Conservation (phyloP, 345 rosid genomes). For the Corymbia maculata region DNA sequence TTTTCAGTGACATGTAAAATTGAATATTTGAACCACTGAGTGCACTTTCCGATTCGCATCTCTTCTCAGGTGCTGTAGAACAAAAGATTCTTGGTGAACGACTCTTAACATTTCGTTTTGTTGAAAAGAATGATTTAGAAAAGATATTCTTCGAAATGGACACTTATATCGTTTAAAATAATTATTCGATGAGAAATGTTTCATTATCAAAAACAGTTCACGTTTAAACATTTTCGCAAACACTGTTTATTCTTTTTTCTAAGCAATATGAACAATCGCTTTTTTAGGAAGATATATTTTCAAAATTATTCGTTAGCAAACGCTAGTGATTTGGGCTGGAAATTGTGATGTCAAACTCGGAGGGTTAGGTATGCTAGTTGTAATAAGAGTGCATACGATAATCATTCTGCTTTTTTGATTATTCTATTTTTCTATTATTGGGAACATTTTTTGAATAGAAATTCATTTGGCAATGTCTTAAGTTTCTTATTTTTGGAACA, state of each 20-base stretch:
- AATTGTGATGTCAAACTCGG: background rate
- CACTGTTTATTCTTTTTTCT: rapidly evolving
- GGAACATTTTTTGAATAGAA: too few species aligned
- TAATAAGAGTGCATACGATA: too few species aligned
- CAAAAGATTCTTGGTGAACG: background rate
- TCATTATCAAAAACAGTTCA: rapidly evolving
- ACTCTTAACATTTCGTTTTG: background rate
- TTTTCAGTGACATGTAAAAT: rapidly evolving
- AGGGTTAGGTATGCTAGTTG: background rate
- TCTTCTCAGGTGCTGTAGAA: background rate
- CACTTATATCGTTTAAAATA: rapidly evolving
- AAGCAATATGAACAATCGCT: rapidly evolving
- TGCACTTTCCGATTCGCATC: rapidly evolving
- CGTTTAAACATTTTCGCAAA: background rate
- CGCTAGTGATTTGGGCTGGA: background rate
- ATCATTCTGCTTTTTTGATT: too few species aligned
- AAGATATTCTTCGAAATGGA: rapidly evolving
- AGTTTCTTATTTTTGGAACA: too few species aligned
- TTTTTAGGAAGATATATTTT: background rate
- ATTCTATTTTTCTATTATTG: too few species aligned
- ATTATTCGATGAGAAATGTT: background rate
- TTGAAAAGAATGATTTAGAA: rapidly evolving
- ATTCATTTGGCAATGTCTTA: too few species aligned
- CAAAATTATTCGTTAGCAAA: rapidly evolving
- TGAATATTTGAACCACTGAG: background rate